Percentiles rank a stretch among this genome's conserved stretches.
Evolutionary conservation across 352 stramenopile genomes (phyloP).

Genomic region (Lagenidium giganteum): DNA sequence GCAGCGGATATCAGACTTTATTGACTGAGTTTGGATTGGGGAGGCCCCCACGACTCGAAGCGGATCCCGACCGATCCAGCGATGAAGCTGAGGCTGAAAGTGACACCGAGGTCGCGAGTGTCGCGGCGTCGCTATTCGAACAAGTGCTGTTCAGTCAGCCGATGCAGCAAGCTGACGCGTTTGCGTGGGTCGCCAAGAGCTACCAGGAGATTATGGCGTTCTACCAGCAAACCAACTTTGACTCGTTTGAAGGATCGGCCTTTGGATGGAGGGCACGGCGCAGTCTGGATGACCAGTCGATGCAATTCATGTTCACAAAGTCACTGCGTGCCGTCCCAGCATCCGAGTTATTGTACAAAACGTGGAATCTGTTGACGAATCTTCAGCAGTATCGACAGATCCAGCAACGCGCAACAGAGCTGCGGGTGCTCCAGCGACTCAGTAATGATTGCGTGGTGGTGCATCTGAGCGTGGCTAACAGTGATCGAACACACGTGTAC

Average conservation of each 20-base stretch:
- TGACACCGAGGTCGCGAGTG: slow-evolving; percentile 10
- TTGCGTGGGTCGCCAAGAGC: slow-evolving; percentile 41
- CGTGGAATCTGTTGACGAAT: slow-evolving; percentile 55
- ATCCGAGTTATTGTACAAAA: slow-evolving; percentile 60
- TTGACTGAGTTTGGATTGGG: slow-evolving; percentile 35
- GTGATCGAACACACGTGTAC: slow-evolving; percentile 24
- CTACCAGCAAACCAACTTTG: slow-evolving; percentile 29
- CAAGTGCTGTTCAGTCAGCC: slow-evolving; percentile 35
- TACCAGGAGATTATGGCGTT: slow-evolving; percentile 64
- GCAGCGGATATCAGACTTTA: slow-evolving; percentile 53
- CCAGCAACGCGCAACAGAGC: slow-evolving; percentile 45
- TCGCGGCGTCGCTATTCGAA: slow-evolving; percentile 38
- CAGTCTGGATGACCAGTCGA: slow-evolving; percentile 24
- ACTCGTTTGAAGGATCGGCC: slow-evolving; percentile 35
- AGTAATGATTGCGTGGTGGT: slow-evolving; percentile 60
- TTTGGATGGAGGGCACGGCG: slow-evolving; percentile 51
- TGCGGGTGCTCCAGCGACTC: slow-evolving; percentile 51
- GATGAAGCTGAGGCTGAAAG: background rate
- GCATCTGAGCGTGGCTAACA: slow-evolving; percentile 35
- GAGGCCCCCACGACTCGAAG: slow-evolving; percentile 3
- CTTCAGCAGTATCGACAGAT: slow-evolving; percentile 46
- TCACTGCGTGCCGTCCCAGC: slow-evolving; percentile 36
- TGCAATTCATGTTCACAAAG: slow-evolving; percentile 67
- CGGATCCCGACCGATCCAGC: background rate
- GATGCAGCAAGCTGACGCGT: slow-evolving; percentile 29